These are phyloP conservation scores for Coniferiporia weirii DNA, from an alignment of 1,284 basidiomycete genomes.

Conservation along the genomic window DNA sequence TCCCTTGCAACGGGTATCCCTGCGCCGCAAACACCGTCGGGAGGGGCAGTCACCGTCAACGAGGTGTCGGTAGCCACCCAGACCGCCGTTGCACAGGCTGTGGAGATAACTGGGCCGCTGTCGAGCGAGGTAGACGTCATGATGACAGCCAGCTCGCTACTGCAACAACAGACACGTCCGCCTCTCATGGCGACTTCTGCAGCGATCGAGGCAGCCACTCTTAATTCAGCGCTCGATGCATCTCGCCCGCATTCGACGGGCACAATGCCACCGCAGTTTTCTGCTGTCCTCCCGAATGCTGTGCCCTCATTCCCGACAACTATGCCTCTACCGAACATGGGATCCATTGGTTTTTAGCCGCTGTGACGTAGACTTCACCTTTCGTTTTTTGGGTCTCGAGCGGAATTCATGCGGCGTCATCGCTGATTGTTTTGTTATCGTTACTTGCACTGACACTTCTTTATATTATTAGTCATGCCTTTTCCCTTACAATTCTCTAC, in stretches of 20 bases:
- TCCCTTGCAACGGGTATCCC: constrained; percentile 30
- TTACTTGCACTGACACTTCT: constrained; percentile 15
- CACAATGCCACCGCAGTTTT: constrained; percentile 12
- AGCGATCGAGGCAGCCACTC: constrained; percentile 1
- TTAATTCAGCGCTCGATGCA: constrained; percentile 13
- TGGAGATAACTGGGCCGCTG: constrained; percentile 54
- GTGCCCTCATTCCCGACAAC: constrained; percentile 5
- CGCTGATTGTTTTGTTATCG: constrained; percentile 12
- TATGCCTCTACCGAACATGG: constrained; percentile 6
- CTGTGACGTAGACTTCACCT: background rate
- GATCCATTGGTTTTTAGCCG: constrained; percentile 6
- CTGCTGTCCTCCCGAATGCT: background rate
- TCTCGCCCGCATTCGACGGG: constrained; percentile 17
- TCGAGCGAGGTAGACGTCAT: constrained; percentile 66
- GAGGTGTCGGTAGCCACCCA: constrained; percentile 76
- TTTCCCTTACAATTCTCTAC: constrained; percentile 2
- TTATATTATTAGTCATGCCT: constrained; percentile 14
- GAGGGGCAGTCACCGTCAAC: constrained; percentile 64
- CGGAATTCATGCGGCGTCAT: background rate
- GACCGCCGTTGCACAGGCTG: constrained; percentile 62
- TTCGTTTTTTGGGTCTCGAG: constrained; percentile 3
- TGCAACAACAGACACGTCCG: constrained; percentile 37
- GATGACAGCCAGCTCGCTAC: constrained; percentile 57
- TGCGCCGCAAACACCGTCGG: constrained; percentile 32
- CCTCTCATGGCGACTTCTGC: background rate